Evolutionary conservation across 148 eudicot genomes (phyloP).

Genomic region (Spergularia bocconei): DNA sequence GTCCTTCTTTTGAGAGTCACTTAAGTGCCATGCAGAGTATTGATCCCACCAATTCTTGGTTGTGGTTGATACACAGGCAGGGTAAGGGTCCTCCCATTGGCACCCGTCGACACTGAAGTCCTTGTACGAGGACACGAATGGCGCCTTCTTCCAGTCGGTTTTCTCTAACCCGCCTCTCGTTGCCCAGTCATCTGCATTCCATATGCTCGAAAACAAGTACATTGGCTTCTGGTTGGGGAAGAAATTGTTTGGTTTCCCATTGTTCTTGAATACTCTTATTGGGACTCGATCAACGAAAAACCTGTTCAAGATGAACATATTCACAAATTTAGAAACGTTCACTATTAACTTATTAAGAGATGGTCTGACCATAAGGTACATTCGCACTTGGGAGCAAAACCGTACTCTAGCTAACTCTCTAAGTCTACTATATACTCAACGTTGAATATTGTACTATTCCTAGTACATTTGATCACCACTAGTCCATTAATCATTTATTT

Average conservation of each 20-base stretch:
- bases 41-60: conserved; percentile 96
- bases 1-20: conserved; percentile 61
- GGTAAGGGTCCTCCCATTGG: conserved; percentile 94
- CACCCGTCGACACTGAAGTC: conserved; percentile 84
- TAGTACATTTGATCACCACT: too few relatives aligned
- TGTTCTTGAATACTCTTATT: conserved; percentile 79
- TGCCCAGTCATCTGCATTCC: conserved; percentile 99
- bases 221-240: conserved; percentile 89
- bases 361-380: background rate
- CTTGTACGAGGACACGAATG: conserved; percentile 86
- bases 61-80: conserved; percentile 79
- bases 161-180: conserved; percentile 88
- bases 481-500: too few relatives aligned
- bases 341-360: background rate
- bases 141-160: conserved; percentile 83
- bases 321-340: background rate
- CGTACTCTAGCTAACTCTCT: too few relatives aligned
- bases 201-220: conserved; percentile 95
- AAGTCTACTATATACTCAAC: too few relatives aligned
- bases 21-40: conserved; percentile 69
- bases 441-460: too few relatives aligned
- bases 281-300: conserved; percentile 79
- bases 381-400: background rate
- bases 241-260: conserved; percentile 68
- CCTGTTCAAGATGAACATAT: conserved; percentile 34